phyloP scores from a whole-genome alignment of 1,284 basidiomycete genomes.

The Puccinia novopanici region DNA sequence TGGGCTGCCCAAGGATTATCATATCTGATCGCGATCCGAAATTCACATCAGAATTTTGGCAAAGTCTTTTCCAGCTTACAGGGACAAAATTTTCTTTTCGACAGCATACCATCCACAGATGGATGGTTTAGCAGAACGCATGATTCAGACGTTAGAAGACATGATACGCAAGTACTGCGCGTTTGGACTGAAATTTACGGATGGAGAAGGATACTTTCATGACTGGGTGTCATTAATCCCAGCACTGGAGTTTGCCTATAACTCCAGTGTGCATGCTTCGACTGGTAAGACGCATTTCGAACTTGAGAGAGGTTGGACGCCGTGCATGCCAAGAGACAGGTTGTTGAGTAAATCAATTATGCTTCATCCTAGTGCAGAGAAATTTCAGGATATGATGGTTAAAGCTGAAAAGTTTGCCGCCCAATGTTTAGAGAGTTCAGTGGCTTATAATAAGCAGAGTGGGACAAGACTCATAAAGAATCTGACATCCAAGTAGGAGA shows the following conservation, averaged over 20 bases:
- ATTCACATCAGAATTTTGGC: no score
- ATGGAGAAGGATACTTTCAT: neutral
- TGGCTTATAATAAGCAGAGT: slow-evolving; percentile 5
- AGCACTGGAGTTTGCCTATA: slow-evolving; percentile 23
- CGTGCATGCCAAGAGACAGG: neutral
- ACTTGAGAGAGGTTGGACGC: neutral
- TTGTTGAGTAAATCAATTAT: neutral
- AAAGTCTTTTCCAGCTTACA: neutral
- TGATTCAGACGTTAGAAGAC: slow-evolving; percentile 27
- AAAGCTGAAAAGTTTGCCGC: neutral
- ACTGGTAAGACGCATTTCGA: slow-evolving; percentile 1
- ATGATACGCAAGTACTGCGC: slow-evolving; percentile 11
- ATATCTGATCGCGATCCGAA: neutral
- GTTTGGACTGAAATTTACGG: neutral
- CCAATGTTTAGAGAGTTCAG: neutral
- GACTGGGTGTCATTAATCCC: slow-evolving; percentile 20
- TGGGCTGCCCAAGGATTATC: neutral
- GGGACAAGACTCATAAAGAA: slow-evolving; percentile 7
- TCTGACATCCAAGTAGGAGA: neutral
- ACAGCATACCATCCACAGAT: slow-evolving; percentile 24
- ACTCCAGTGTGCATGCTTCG: slow-evolving; percentile 4
- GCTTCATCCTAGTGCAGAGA: neutral
- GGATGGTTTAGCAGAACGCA: slow-evolving; percentile 26
- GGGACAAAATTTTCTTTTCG: slow-evolving; percentile 12
- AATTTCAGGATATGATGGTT: neutral